Conservation (phyloP, 768 basidiomycete genomes). For the Russula foetens region DNA sequence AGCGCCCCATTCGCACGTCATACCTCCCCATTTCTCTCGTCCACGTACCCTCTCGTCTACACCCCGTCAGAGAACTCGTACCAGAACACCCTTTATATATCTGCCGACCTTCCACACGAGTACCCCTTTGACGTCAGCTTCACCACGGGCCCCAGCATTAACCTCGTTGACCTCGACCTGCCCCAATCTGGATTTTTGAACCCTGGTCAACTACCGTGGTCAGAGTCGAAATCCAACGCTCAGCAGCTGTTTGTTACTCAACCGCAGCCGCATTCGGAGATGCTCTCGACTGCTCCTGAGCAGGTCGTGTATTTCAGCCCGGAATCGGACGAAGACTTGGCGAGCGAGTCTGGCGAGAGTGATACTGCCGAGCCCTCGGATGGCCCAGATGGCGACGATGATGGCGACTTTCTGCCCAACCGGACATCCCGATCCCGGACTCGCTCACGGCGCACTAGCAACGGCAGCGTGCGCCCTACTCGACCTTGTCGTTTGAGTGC, state of each 20-base stretch:
- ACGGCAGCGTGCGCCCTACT: constrained; percentile 22
- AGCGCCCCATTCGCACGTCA: not conserved
- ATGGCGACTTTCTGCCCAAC: constrained; percentile 13
- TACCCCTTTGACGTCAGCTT: constrained; percentile 14
- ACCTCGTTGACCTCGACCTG: constrained; percentile 9
- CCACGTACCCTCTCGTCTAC: constrained; percentile 12
- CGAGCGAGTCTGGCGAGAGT: constrained; percentile 17
- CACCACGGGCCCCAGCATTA: not conserved
- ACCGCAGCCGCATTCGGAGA: constrained; percentile 2
- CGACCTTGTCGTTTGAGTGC: constrained; percentile 33
- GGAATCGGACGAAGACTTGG: constrained; percentile 14
- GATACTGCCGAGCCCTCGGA: constrained; percentile 13
- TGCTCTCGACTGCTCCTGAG: constrained; percentile 2
- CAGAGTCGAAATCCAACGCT: constrained; percentile 6
- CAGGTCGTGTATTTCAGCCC: constrained; percentile 9
- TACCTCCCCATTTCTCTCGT: constrained; percentile 1
- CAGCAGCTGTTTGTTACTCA: constrained; percentile 10
- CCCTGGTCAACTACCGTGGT: constrained; percentile 13
- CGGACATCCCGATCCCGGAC: not conserved
- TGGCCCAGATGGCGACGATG: constrained; percentile 9
- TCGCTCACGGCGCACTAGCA: constrained; percentile 16
- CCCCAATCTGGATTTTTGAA: constrained; percentile 7
- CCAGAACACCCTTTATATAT: not conserved
- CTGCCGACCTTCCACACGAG: constrained; percentile 6
- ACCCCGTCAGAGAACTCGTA: constrained; percentile 6